These are phyloP conservation scores for Pichia cabralensis DNA, from an alignment of 805 yeast genomes.

Conservation along the genomic window DNA sequence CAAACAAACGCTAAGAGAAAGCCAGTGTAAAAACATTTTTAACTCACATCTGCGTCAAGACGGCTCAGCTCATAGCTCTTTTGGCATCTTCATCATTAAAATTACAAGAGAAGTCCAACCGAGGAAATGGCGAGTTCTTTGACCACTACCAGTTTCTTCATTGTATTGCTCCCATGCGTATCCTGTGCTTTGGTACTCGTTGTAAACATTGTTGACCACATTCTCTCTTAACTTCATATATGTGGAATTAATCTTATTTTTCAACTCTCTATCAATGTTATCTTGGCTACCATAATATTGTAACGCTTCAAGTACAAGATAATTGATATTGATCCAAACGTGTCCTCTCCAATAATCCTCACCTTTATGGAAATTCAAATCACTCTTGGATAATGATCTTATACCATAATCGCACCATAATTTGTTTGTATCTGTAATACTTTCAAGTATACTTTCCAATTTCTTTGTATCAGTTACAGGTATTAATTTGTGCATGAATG, in stretches of 20 bases:
- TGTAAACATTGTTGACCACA: conserved; percentile 55
- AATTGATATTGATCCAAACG: conserved; percentile 88
- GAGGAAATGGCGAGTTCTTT: conserved; percentile 79
- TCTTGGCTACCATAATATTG: conserved; percentile 38
- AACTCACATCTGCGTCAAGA: no score
- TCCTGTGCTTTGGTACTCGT: conserved; percentile 68
- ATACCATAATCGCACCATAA: conserved; percentile 75
- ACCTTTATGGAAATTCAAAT: conserved; percentile 55
- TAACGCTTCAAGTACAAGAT: conserved; percentile 64
- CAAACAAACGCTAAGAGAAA: no score
- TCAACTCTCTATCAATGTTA: conserved; percentile 23
- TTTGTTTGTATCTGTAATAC: conserved; percentile 59
- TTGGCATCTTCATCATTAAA: conserved; percentile 78
- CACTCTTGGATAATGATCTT: conserved; percentile 65
- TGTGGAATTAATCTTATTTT: conserved; percentile 32
- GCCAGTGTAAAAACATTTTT: no score
- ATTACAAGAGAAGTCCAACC: conserved; percentile 91
- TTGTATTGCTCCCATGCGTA: conserved; percentile 89
- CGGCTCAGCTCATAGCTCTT: conserved; percentile 14
- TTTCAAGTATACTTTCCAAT: conserved; percentile 41
- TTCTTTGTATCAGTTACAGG: conserved; percentile 34
- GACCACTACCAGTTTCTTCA: conserved; percentile 61
- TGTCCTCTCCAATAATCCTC: conserved; percentile 97
- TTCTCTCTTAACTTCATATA: conserved; percentile 56
- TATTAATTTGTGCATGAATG: conserved; percentile 66